Base-by-base conservation (phyloP, 768 basidiomycete species). In the Termitomyces sp. region DNA sequence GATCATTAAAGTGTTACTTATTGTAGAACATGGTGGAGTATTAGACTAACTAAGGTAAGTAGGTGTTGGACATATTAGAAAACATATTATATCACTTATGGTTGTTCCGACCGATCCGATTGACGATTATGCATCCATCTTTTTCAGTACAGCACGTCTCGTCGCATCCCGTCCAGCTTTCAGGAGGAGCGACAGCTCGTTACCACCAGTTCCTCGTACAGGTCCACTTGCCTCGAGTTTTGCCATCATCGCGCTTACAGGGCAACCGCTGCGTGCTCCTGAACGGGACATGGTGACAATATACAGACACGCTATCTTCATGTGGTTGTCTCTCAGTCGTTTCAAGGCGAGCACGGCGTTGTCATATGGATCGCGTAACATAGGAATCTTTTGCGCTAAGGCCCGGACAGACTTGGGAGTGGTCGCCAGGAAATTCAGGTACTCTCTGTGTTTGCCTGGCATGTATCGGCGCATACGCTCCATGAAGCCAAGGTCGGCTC, bases 111-210 rank as follows among this genome's bases (percentile, higher is more conserved):
- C 21, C n/a, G 14, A 47, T 42, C 32, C 51, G 40, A 44, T 41
- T 19, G 7, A 19, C n/a, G 38, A 30, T 43, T 19, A 42, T 38
- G 28, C 40, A 9, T 52, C 34, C 52, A 70, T 71, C 38, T 68
- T 65, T 61, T 72, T 78, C 55, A 89, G 61, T 57, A 82, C 68
- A 10, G 88, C 74, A 10, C 90, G 79, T 53, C 71, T 65, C 6
- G 96, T 98, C 30, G 93, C 90, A 62, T 97, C 95, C 55, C 96
- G 80, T 12, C 90, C 91, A 19, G 88, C 84, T 71, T 97, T 98
- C 56, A 99, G 76, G 45, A 97, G 81, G 11, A 80, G 70, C 12
- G 91, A 82, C 21, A 98, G 73, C 38, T 87, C 84, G 58, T 87
- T 97, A 2, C 96, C 96, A 30, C 96, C 96, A 0, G 96, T 98